Conservation (phyloP, 306 rosid species). For the Fagus sylvatica region DNA sequence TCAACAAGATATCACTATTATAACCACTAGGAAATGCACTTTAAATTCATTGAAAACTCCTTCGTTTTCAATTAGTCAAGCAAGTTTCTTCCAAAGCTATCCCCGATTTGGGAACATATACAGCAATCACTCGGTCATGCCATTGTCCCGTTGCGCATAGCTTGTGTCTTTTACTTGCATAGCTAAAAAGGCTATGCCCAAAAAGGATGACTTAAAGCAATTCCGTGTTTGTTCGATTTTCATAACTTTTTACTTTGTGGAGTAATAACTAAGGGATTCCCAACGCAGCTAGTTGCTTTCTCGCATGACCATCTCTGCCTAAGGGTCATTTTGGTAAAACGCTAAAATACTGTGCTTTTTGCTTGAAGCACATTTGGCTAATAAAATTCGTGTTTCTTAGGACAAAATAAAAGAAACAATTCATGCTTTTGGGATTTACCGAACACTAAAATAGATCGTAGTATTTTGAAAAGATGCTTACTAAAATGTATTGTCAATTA, state of each 20-base stretch:
- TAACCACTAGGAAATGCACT: neutral
- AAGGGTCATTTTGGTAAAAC: too few species aligned
- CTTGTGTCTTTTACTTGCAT: slow-evolving; percentile 3
- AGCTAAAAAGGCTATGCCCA: slow-evolving; percentile 25
- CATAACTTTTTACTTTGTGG: neutral
- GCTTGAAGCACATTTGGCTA: too few species aligned
- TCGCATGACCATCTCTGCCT: neutral
- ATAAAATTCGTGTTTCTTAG: too few species aligned
- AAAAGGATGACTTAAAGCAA: neutral
- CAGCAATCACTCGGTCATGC: neutral
- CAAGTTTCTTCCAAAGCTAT: neutral
- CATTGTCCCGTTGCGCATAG: neutral
- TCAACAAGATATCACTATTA: too few species aligned
- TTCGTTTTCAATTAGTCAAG: neutral
- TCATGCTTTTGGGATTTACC: too few species aligned
- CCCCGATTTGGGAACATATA: slow-evolving; percentile 7
- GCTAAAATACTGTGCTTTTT: too few species aligned
- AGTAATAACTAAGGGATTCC: neutral
- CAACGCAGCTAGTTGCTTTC: neutral
- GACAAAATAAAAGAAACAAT: too few species aligned
- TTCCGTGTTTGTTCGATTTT: neutral
- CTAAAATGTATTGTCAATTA: too few species aligned
- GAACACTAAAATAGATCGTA: too few species aligned
- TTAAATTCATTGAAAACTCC: neutral
- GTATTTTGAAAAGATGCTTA: too few species aligned